Percentiles rank a stretch among this genome's conserved stretches.
Evolutionary conservation across 2,329 filamentous ascomycete species (phyloP).

Genomic region (Tricladium varicosporioides): DNA sequence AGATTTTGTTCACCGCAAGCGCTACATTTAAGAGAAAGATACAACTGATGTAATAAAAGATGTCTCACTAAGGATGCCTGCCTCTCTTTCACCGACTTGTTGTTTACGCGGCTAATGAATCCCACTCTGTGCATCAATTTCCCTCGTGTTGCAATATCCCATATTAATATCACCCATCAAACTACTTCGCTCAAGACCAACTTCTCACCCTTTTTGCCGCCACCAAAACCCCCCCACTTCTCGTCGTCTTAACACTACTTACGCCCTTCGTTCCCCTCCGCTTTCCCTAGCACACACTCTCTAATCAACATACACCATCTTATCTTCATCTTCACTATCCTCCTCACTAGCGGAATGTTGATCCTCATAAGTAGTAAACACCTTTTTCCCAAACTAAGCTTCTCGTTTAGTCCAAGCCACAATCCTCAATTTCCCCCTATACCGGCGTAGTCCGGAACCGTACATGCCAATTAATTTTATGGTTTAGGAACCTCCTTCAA

Average conservation of each 20-base stretch:
- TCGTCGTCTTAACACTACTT: background rate
- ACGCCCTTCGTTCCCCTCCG: background rate
- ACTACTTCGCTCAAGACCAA: too few species aligned
- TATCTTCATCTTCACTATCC: background rate
- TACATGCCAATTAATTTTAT: background rate
- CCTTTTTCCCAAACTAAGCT: background rate
- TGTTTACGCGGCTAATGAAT: too few species aligned
- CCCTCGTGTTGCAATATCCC: too few species aligned
- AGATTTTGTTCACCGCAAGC: too few species aligned
- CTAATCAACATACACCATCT: background rate
- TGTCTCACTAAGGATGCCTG: too few species aligned
- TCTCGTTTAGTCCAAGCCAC: background rate
- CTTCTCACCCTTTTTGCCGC: background rate
- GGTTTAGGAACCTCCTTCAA: background rate
- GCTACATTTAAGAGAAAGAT: too few species aligned
- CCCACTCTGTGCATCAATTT: too few species aligned
- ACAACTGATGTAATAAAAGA: too few species aligned
- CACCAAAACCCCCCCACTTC: background rate
- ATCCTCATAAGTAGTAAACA: background rate
- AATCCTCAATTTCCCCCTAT: background rate
- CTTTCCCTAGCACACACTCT: background rate
- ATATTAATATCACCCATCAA: too few species aligned
- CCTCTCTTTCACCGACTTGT: too few species aligned
- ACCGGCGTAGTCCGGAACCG: background rate
- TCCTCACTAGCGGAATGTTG: background rate